A percentile compares a stretch with the other conserved stretches of the same genome.
phyloP scores from a whole-genome alignment of 1,284 basidiomycete genomes.

The Ustilago cynodontis region DNA sequence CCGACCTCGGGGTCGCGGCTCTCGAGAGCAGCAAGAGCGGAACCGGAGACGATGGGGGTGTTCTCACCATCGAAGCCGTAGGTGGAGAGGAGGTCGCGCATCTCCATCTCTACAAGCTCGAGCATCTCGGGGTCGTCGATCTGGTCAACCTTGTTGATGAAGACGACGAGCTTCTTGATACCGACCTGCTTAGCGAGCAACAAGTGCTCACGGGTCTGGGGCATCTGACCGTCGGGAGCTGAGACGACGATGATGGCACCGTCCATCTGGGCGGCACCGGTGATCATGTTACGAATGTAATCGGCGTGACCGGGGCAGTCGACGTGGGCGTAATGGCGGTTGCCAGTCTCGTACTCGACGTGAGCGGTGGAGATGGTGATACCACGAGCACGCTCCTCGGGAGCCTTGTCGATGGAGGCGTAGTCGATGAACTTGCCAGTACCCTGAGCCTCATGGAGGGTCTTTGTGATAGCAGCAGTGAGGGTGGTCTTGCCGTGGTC shows the following conservation, averaged over 20 bases:
- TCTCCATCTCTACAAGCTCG: slow-evolving; percentile 99
- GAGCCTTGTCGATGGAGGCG: slow-evolving; percentile 98
- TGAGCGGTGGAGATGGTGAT: slow-evolving; percentile 92
- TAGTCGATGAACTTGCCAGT: slow-evolving; percentile 96
- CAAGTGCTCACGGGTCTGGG: slow-evolving; percentile 97
- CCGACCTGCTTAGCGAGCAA: slow-evolving; percentile 98
- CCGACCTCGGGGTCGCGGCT: slow-evolving; percentile 85
- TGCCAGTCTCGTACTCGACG: slow-evolving; percentile 93
- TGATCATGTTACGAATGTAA: slow-evolving; percentile 89
- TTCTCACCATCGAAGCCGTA: slow-evolving; percentile 93
- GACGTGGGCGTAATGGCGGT: slow-evolving; percentile 97
- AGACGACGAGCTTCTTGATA: slow-evolving; percentile 97
- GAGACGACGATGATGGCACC: slow-evolving; percentile 81
- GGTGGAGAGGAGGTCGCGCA: slow-evolving; percentile 92
- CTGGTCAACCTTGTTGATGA: slow-evolving; percentile 99
- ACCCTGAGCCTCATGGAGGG: slow-evolving; percentile 82
- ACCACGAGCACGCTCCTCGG: slow-evolving; percentile 99
- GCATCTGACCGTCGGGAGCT: slow-evolving; percentile 99
- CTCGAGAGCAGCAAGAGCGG: slow-evolving; percentile 94
- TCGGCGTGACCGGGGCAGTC: slow-evolving; percentile 84
- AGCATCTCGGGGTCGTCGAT: slow-evolving; percentile 98
- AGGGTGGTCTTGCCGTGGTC: slow-evolving; percentile 82
- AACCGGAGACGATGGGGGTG: slow-evolving; percentile 96
- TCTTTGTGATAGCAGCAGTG: slow-evolving; percentile 98
- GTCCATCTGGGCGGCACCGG: slow-evolving; percentile 99